Percentiles rank a stretch among this genome's conserved stretches.
Conservation (phyloP, 306 rosid species). For the Vicia faba region DNA sequence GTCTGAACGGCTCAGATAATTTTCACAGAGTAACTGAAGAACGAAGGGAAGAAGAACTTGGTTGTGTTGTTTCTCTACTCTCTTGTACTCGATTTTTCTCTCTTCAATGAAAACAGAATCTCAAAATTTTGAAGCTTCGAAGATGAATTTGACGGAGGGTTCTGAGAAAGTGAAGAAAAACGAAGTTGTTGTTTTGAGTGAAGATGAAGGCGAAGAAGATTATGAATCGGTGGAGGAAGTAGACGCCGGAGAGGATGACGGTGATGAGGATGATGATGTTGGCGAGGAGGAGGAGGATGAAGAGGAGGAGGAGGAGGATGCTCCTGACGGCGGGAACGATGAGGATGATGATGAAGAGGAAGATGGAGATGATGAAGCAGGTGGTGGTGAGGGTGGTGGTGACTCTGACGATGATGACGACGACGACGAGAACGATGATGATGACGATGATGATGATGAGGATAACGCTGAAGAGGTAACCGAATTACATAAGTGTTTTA, state of each 20-base stretch:
- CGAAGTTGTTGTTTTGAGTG: slow-evolving; percentile 39
- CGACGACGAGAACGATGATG: slow-evolving; percentile 26
- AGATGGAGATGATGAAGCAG: slow-evolving; percentile 44
- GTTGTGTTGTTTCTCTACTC: slow-evolving; percentile 37
- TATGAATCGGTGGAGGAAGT: slow-evolving; percentile 45
- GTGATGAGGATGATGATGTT: slow-evolving; percentile 45
- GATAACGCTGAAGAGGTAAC: slow-evolving; percentile 47
- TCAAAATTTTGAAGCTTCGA: neutral
- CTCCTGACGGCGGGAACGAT: slow-evolving; percentile 58
- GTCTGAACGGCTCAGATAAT: slow-evolving; percentile 66
- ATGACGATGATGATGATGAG: slow-evolving; percentile 13
- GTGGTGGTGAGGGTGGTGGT: slow-evolving; percentile 34
- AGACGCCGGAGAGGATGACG: slow-evolving; percentile 50
- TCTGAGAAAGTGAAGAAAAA: slow-evolving; percentile 57
- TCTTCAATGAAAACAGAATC: slow-evolving; percentile 4
- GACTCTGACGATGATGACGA: slow-evolving; percentile 40
- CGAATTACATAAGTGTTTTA: neutral
- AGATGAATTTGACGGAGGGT: slow-evolving; percentile 67
- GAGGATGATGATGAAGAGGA: slow-evolving; percentile 40
- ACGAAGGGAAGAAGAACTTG: slow-evolving; percentile 55
- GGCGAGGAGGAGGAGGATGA: slow-evolving; percentile 44
- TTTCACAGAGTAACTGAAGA: slow-evolving; percentile 69
- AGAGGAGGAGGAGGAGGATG: slow-evolving; percentile 41
- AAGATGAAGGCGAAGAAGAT: slow-evolving; percentile 41
- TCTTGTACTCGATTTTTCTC: slow-evolving; percentile 18